Conservation (phyloP, 2,329 filamentous ascomycete genomes). For the Penicillium crustosum region DNA sequence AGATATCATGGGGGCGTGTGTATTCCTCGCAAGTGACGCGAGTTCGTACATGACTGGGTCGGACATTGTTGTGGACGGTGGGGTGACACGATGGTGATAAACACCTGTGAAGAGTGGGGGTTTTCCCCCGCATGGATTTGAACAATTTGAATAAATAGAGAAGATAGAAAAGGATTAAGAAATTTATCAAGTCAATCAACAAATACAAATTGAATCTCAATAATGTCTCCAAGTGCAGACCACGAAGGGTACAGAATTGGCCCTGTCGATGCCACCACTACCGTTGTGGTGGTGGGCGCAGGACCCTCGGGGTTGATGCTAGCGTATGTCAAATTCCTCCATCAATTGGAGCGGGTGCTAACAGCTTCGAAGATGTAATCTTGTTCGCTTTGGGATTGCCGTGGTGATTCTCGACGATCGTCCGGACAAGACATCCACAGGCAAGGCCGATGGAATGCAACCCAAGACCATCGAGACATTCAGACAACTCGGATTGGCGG, state of each 20-base stretch:
- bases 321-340: conserved; percentile 28
- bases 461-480: conserved; percentile 78
- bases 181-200: neutral
- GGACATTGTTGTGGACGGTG: conserved; percentile 50
- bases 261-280: conserved; percentile 21
- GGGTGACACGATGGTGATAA: conserved; percentile 40
- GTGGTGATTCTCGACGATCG: conserved; percentile 68
- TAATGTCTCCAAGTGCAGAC: conserved; percentile 32
- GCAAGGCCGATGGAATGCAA: conserved; percentile 70
- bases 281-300: conserved; percentile 44
- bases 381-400: conserved; percentile 66
- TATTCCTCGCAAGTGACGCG: conserved; percentile 52
- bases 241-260: conserved; percentile 27
- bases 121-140: conserved; percentile 4
- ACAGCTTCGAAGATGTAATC: conserved; percentile 47
- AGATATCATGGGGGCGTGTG: conserved; percentile 51
- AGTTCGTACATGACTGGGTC: conserved; percentile 49
- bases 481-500: conserved; percentile 70
- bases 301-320: conserved; percentile 49
- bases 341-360: conserved; percentile 20
- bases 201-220: conserved; percentile 5
- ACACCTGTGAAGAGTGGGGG: conserved; percentile 14
- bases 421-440: conserved; percentile 65
- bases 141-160: conserved; percentile 2
- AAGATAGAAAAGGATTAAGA: neutral